Evolutionary conservation across 1,284 basidiomycete species (phyloP).

Genomic region (Rhodotorula sp.): DNA sequence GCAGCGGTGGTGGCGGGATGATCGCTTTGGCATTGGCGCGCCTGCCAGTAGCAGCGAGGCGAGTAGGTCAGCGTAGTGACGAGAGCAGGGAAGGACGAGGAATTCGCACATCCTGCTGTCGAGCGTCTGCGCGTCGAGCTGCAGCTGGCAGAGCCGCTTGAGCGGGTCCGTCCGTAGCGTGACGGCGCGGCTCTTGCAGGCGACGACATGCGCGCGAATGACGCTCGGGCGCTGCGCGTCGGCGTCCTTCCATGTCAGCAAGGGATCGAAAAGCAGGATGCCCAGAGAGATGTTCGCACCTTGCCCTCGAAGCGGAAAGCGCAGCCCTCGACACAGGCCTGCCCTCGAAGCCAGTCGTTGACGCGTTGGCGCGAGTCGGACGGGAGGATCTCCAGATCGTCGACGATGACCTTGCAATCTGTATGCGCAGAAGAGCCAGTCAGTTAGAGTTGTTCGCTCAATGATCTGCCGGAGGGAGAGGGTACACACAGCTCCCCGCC

Average conservation of each 20-base stretch:
- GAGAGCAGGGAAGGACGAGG: neutral
- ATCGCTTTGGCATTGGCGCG: neutral
- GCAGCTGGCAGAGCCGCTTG: slow-evolving; percentile 33
- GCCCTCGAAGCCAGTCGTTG: slow-evolving; percentile 30
- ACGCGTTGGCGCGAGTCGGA: slow-evolving; percentile 17
- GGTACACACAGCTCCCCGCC: slow-evolving; percentile 24
- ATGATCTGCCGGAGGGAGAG: neutral
- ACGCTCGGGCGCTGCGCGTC: slow-evolving; percentile 21
- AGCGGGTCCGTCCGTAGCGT: slow-evolving; percentile 20
- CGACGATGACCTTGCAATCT: slow-evolving; percentile 28
- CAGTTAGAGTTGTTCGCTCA: neutral
- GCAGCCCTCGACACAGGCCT: slow-evolving; percentile 26
- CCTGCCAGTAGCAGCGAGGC: too few species aligned
- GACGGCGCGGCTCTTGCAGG: slow-evolving; percentile 22
- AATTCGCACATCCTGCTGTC: slow-evolving; percentile 4
- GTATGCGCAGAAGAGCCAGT: neutral
- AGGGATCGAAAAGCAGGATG: neutral
- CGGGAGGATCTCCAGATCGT: slow-evolving; percentile 34
- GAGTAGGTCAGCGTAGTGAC: neutral
- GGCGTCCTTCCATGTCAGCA: neutral
- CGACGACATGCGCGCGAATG: slow-evolving; percentile 35
- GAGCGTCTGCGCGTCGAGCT: slow-evolving; percentile 22
- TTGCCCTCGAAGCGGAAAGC: slow-evolving; percentile 26
- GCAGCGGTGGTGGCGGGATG: neutral
- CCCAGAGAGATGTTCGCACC: neutral